These are phyloP conservation scores for Lactifluus pinguis DNA, from an alignment of 768 basidiomycete genomes.

Conservation along the genomic window DNA sequence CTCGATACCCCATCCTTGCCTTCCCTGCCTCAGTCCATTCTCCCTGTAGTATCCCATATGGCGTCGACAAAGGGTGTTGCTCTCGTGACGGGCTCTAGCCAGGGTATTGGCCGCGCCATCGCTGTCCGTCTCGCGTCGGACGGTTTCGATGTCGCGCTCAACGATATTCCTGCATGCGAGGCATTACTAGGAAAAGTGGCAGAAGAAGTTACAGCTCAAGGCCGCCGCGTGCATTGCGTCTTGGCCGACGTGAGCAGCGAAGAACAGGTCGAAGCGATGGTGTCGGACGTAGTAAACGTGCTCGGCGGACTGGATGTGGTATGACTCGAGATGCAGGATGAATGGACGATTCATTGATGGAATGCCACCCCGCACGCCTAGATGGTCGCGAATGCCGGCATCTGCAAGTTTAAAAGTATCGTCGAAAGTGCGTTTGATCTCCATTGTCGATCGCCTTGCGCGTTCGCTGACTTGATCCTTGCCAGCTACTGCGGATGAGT, in stretches of 20 bases:
- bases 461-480: neutral
- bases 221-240: constrained; percentile 19
- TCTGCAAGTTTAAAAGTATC: constrained; percentile 11
- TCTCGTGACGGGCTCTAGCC: constrained; percentile 14
- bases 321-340: neutral
- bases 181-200: constrained; percentile 24
- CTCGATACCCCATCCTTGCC: no score
- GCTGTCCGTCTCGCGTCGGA: constrained; percentile 29
- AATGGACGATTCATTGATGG: neutral
- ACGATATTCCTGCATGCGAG: constrained; percentile 25
- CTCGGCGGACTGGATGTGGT: constrained; percentile 29
- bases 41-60: neutral
- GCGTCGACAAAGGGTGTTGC: neutral
- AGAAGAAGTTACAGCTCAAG: constrained; percentile 16
- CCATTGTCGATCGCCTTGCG: neutral
- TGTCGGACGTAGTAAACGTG: constrained; percentile 18
- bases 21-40: neutral
- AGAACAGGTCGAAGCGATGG: constrained; percentile 21
- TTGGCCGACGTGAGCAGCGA: constrained; percentile 16
- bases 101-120: constrained; percentile 25
- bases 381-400: constrained; percentile 25
- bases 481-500: constrained; percentile 19
- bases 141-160: constrained; percentile 27
- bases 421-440: constrained; percentile 18
- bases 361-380: neutral